Base-by-base conservation (phyloP, 108 stramenopile species). In the Poteriospumella lacustris region DNA sequence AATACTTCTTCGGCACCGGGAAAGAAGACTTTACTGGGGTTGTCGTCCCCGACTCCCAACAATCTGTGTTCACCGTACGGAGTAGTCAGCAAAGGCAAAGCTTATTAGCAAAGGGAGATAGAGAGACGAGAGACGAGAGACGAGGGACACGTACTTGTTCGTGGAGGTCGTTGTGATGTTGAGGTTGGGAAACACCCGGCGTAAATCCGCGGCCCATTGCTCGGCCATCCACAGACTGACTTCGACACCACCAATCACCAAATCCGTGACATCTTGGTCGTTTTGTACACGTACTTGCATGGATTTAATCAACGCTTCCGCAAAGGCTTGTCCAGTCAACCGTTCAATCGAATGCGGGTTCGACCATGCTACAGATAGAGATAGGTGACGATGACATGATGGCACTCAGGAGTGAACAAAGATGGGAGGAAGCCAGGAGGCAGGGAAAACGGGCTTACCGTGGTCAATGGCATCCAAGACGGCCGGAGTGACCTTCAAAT, bases 201-300 rank as follows among this genome's bases (percentile, higher is more conserved):
- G 76, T 47, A 93, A 60, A 60, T 91, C 92, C 42, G 80, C 75
- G 26, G 88, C 90, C 87, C 91, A 93, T 75, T 93, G 92, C 68
- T 93, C 91, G 1, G 89, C 92, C 2, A 93, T 44, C 91, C 91
- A 93, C 41, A 93, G 79, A 15, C 87, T 88, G 0, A 91, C 91
- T 70, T 93, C 92, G 41, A 89, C 89, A 44, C 92, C 92, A 19
- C 89, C 90, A 2, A 93, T 47, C 0, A 91, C 77, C 64, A 93
- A 87, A 70, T 92, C 92, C 29, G 89, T 76, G 34, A 24, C 29
- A 47, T 28, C 52, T 26, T 40, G 24, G 19, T 24, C 24, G 52
- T 15, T 24, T 56, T 56, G 15, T 24, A 56, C 24, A 19, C 52
- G 15, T 56, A 15, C 36, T 36, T 68, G 19, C 40, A 40, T 39